phyloP scores from a whole-genome alignment of 495 filamentous ascomycete genomes.

The Penicillium simplicissimum region DNA sequence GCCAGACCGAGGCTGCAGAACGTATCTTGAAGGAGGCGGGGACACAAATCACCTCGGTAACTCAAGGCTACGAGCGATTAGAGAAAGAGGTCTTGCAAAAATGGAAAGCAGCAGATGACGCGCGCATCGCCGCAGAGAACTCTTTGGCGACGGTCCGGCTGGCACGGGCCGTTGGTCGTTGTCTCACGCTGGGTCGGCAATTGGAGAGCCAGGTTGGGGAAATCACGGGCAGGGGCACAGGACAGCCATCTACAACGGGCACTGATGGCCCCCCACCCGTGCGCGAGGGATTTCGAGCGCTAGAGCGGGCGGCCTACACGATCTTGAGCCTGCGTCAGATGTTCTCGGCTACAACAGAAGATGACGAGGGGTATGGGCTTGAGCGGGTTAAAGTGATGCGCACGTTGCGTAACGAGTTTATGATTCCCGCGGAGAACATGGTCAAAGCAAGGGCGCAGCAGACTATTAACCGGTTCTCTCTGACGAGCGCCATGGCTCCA shows the following conservation, averaged over 20 bases:
- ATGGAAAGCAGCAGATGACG: constrained; percentile 77
- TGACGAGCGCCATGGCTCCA: constrained; percentile 53
- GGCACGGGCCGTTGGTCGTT: constrained; percentile 71
- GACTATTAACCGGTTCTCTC: constrained; percentile 77
- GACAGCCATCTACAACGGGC: constrained; percentile 11
- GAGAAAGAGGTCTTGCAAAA: constrained; percentile 80
- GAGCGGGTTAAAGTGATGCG: constrained; percentile 67
- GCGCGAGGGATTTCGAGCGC: constrained; percentile 71
- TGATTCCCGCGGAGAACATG: constrained; percentile 68
- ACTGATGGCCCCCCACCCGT: constrained; percentile 33
- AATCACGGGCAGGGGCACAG: constrained; percentile 47
- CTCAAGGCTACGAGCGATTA: constrained; percentile 79
- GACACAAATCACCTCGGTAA: constrained; percentile 72
- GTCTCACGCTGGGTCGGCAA: constrained; percentile 78
- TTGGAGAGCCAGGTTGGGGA: constrained; percentile 79
- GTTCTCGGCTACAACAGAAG: constrained; percentile 59
- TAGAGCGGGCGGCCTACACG: constrained; percentile 77
- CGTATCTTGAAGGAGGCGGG: constrained; percentile 72
- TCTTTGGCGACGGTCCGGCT: constrained; percentile 78
- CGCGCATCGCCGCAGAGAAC: constrained; percentile 68
- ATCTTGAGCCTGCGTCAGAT: constrained; percentile 71
- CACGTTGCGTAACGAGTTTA: constrained; percentile 64
- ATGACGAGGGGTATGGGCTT: constrained; percentile 75
- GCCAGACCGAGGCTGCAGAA: constrained; percentile 66
- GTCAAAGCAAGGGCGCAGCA: constrained; percentile 74